Conservation (phyloP, 768 basidiomycete species). For the Rubroboletus pulcherrimus region DNA sequence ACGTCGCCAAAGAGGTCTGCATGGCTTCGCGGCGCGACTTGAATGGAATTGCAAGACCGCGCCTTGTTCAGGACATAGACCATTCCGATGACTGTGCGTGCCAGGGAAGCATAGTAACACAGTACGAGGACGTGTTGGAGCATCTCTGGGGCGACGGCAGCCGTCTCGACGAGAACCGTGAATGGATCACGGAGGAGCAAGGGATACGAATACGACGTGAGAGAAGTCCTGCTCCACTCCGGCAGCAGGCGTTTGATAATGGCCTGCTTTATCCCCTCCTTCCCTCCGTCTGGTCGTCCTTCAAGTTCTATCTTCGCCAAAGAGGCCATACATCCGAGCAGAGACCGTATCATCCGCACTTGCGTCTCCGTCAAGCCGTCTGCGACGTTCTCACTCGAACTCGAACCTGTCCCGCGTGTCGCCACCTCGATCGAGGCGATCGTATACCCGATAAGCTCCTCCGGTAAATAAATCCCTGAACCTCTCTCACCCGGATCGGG, state of each 20-base stretch:
- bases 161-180: conserved; percentile 84
- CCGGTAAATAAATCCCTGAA: conserved; percentile 84
- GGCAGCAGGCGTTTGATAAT: conserved; percentile 88
- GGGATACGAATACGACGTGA: conserved; percentile 81
- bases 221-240: conserved; percentile 85
- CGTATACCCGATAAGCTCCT: conserved; percentile 89
- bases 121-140: conserved; percentile 85
- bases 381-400: conserved; percentile 48
- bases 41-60: conserved; percentile 48
- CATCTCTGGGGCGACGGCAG: conserved; percentile 85
- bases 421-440: conserved; percentile 77
- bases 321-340: conserved; percentile 66
- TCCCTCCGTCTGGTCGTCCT: conserved; percentile 66
- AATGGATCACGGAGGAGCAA: conserved; percentile 88
- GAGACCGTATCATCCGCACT: conserved; percentile 68
- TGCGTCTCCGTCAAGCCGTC: conserved; percentile 70
- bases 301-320: conserved; percentile 68
- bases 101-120: conserved; percentile 86
- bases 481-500: conserved; percentile 74
- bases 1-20: conserved; percentile 79
- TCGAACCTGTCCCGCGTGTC: conserved; percentile 58
- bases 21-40: conserved; percentile 46
- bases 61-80: conserved; percentile 79
- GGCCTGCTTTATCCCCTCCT: conserved; percentile 74
- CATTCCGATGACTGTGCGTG: conserved; percentile 80